Evolutionary conservation across 345 rosid genomes (phyloP).

Genomic region (Hypericum androsaemum): DNA sequence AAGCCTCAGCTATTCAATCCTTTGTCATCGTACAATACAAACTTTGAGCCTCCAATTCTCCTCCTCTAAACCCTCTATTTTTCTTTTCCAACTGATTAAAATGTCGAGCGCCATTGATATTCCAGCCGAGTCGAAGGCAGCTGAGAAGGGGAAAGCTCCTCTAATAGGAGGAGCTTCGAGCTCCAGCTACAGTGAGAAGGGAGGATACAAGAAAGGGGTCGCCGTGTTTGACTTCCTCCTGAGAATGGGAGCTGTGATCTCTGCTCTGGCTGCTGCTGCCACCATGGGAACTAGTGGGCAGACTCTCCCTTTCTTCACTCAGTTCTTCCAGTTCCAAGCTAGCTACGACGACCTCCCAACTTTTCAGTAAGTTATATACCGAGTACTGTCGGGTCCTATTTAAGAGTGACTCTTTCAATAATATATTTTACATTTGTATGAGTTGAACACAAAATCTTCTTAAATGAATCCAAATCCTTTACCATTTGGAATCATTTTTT

Average conservation of each 20-base stretch:
- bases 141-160: background rate
- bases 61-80: too few species aligned
- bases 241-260: slow-evolving; percentile 28
- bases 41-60: too few species aligned
- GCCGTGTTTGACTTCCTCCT: slow-evolving; percentile 41
- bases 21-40: too few species aligned
- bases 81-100: background rate
- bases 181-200: slow-evolving; percentile 1
- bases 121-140: background rate
- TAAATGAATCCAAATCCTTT: too few species aligned
- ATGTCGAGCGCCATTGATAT: slow-evolving; percentile 2
- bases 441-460: too few species aligned
- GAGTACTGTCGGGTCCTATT: too few species aligned
- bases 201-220: slow-evolving; percentile 30
- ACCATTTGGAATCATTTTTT: too few species aligned
- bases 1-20: too few species aligned
- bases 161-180: background rate
- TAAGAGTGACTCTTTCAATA: slow-evolving; percentile 26
- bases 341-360: slow-evolving; percentile 33
- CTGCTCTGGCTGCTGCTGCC: slow-evolving; percentile 33
- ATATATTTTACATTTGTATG: background rate
- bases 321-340: slow-evolving; percentile 56
- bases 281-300: slow-evolving; percentile 33
- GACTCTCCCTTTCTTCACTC: slow-evolving; percentile 57
- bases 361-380: slow-evolving; percentile 31